Evolutionary conservation across 2,329 filamentous ascomycete species (phyloP), one percentile per base, ranked within the genome.

Genomic region (Clonostachys rhizophaga): DNA sequence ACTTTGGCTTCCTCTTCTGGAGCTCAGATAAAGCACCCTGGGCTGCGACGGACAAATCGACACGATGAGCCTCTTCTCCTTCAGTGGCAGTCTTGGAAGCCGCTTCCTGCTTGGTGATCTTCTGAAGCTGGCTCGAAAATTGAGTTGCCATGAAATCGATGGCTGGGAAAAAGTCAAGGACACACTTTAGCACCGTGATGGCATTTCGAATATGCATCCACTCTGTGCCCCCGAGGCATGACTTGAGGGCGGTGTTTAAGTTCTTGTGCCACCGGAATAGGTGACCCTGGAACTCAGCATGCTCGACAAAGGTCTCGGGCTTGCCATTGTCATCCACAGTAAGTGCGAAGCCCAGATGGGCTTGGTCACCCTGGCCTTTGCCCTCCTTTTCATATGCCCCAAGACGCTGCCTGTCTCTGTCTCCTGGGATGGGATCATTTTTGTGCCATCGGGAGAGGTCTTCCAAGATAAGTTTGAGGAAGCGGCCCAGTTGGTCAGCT

Each of bases 171-270:
- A 84, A 79, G 44, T 90, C 83, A 20, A 89, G 79, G 43, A 96
- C 77, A 11, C 82, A 79, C 62, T 94, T 95, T 49, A 99, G 75
- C 5, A 97, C 78, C 49, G 87, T 94, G 55, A 97, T 95, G 41
- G 91, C 90, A 62, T 99, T 99, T 47, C 92, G 85, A 61, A 97
- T 95, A 64, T 96, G 91, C 87, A 96, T 96, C 80, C 94, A 99
- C 66, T 97, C 92, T 34, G 81, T 84, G 30, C 86, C 86, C 16
- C 83, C 82, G 42, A 99, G 76, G 62, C 92, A 96, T 36, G 79
- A 79, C 62, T 91, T 91, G 47, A 99, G 72, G 3, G 92, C 89
- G 44, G 74, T 80, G 56, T 87, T 87, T 40, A 99, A 71, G 52
- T 87, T 83, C 57, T 86, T 84, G 65, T 99, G 95, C 91, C 92